These are phyloP conservation scores for Coleophoma cylindrospora DNA, from an alignment of 2,329 filamentous ascomycete species.

Conservation along the genomic window DNA sequence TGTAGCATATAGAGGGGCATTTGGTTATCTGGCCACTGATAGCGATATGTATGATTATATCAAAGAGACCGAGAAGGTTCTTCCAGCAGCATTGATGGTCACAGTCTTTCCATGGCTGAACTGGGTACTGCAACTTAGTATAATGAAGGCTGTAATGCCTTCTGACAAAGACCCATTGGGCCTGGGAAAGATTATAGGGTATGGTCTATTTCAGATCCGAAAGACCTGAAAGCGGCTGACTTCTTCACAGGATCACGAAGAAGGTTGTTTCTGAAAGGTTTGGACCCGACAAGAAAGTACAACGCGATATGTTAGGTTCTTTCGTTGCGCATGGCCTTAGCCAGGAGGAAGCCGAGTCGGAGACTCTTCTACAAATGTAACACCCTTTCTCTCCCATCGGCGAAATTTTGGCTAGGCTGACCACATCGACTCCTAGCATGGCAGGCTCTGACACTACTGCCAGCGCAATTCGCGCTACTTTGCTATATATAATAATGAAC, in stretches of 20 bases:
- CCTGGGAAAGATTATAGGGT: slow-evolving; percentile 39
- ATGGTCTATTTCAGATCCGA: slow-evolving; percentile 18
- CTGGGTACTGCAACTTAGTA: slow-evolving; percentile 32
- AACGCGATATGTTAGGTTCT: slow-evolving; percentile 46
- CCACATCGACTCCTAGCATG: slow-evolving; percentile 20
- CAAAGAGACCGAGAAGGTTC: slow-evolving; percentile 32
- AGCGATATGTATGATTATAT: slow-evolving; percentile 44
- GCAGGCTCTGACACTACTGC: slow-evolving; percentile 55
- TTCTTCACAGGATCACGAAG: slow-evolving; percentile 32
- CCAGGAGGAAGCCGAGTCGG: slow-evolving; percentile 4
- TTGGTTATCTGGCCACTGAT: slow-evolving; percentile 44
- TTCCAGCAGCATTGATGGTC: slow-evolving; percentile 39
- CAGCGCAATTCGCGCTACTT: slow-evolving; percentile 43
- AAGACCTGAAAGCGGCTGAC: background rate
- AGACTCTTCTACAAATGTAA: slow-evolving; percentile 16
- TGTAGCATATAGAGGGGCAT: slow-evolving; percentile 43
- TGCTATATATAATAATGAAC: slow-evolving; percentile 46
- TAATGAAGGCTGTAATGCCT: slow-evolving; percentile 36
- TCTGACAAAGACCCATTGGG: slow-evolving; percentile 32
- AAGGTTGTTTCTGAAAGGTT: slow-evolving; percentile 39
- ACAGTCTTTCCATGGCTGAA: slow-evolving; percentile 36
- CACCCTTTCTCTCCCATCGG: background rate
- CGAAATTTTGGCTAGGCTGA: background rate
- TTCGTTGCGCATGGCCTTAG: slow-evolving; percentile 37
- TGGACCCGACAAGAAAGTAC: slow-evolving; percentile 32